phyloP scores from a whole-genome alignment of 2,329 filamentous ascomycete genomes.

The Curvularia lunata region DNA sequence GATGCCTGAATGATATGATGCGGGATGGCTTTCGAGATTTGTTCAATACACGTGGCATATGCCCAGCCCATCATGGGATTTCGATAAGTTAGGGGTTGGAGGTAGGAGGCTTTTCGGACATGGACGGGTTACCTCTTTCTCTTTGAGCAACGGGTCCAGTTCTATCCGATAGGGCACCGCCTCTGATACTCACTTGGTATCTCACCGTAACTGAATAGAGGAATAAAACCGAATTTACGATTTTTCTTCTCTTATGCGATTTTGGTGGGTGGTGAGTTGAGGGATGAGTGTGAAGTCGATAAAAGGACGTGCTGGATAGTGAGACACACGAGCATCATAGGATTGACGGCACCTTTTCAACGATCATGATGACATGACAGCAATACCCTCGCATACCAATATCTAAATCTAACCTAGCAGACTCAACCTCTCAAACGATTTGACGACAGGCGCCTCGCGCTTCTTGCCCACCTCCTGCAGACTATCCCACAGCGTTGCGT shows the following conservation, averaged over 20 bases:
- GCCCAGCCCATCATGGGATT: no score
- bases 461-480: slow-evolving; percentile 48
- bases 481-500: slow-evolving; percentile 56
- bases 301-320: neutral
- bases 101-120: no score
- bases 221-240: neutral
- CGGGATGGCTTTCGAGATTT: no score
- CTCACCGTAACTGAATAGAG: neutral
- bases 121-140: no score
- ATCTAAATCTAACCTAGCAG: slow-evolving; percentile 26
- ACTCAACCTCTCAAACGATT: slow-evolving; percentile 56
- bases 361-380: neutral
- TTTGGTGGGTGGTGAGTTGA: neutral
- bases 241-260: neutral
- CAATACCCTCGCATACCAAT: neutral
- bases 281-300: neutral
- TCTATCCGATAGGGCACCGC: no score
- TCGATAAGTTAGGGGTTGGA: no score
- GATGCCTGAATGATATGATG: no score
- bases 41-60: no score
- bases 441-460: slow-evolving; percentile 60
- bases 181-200: neutral
- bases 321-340: neutral
- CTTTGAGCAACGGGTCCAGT: no score
- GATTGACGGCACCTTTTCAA: neutral